Evolutionary conservation across 768 basidiomycete genomes (phyloP), one percentile per base, ranked within the genome.

Genomic region (Russula emetica): DNA sequence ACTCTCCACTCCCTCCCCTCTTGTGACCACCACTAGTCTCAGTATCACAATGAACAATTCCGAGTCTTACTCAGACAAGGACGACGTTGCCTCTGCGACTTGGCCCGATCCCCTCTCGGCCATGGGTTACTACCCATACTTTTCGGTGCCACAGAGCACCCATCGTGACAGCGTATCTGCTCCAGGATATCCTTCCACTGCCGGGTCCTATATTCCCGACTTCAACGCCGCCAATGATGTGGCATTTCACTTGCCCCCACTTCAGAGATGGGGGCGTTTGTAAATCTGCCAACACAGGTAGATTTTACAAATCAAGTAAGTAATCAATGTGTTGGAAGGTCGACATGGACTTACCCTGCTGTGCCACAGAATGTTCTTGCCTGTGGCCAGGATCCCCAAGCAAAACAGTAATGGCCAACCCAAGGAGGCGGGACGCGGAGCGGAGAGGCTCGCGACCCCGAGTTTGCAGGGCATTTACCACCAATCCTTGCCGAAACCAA

Each of bases 371-470:
- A 50, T 18, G 24, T 26, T 5, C 14, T 7, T 5, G 13, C 34
- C 13, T 36, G 34, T n/a, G n/a, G n/a, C 52, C n/a, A 22, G 52
- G 52, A 54, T n/a, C 8, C 52, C 52, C n/a, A 9, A 0, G n/a
- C 0, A 44, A 0, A 14, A n/a, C 0, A 5, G 13, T 4, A 11
- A 14, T 34, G 5, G 5, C 14, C 11, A 22, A 52, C 20, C 51
- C 51, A 53, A 53, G 32, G 53, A n/a, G n/a, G 53, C n/a, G 14
- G 53, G n/a, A 54, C 34, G 53, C 34, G 53, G 53, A 53, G 52
- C 52, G 14, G 52, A 34, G 52, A 34, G 32, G 32, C 52, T 34
- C 52, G 52, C 32, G 32, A 32, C 20, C 20, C 52, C 10, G 5
- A 53, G 6, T 6, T 10, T 13, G 24, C 52, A 34, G 1, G 52